phyloP scores from a whole-genome alignment of 176 grass and related monocot genomes.

The Cenchrus fungigraminus region DNA sequence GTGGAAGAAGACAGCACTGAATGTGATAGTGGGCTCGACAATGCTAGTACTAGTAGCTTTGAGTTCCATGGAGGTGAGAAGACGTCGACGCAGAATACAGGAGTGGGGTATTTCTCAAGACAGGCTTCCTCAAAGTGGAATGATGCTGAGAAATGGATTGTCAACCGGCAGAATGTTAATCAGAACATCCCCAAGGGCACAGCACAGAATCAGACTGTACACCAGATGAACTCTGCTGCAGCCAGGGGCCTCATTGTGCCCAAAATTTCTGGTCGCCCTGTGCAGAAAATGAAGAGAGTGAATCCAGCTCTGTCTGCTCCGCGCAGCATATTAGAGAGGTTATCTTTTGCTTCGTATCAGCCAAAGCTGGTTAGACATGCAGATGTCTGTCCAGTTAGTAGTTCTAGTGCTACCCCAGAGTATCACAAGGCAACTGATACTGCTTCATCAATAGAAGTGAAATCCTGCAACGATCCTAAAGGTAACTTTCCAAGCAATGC shows the following conservation, averaged over 20 bases:
- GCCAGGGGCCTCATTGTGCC: conserved; percentile 39
- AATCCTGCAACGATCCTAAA: conserved; percentile 47
- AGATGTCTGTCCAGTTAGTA: conserved; percentile 43
- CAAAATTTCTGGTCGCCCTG: conserved; percentile 36
- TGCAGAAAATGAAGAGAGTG: conserved; percentile 58
- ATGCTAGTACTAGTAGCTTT: conserved; percentile 65
- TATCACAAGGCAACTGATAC: conserved; percentile 33
- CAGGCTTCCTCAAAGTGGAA: conserved; percentile 90
- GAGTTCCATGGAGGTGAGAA: conserved; percentile 81
- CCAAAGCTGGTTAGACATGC: conserved; percentile 49
- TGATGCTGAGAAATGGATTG: conserved; percentile 96
- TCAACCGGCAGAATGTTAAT: conserved; percentile 70
- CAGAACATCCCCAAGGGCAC: conserved; percentile 36
- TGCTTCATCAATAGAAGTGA: conserved; percentile 35
- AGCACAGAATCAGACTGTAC: conserved; percentile 33
- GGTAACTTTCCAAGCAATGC: conserved; percentile 44
- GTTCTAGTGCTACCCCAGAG: conserved; percentile 4
- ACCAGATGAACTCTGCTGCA: conserved; percentile 42
- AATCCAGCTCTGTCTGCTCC: conserved; percentile 52
- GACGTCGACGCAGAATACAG: conserved; percentile 42
- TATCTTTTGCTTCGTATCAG: conserved; percentile 70
- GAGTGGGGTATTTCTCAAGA: conserved; percentile 54
- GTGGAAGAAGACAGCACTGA: conserved; percentile 69
- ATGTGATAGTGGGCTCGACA: conserved; percentile 67
- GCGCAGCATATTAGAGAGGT: conserved; percentile 64